A percentile compares a stretch with the other conserved stretches of the same genome.
Conservation (phyloP, 352 stramenopile genomes). For the Saprolegnia parasitica region DNA sequence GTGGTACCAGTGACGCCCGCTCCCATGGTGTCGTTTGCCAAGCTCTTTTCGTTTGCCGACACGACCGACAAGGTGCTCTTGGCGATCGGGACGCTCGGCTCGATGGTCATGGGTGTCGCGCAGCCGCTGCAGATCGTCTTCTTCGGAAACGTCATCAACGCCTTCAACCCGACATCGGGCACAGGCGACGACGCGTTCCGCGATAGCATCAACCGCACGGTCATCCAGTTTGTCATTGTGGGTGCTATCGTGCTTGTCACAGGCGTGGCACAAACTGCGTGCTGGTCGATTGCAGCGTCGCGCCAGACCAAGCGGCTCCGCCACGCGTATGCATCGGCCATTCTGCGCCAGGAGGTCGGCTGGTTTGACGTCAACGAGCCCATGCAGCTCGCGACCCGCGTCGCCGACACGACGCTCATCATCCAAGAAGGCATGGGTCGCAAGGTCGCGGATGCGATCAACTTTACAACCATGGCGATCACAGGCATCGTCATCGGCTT, state of each 20-base stretch:
- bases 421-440: constrained; percentile 64
- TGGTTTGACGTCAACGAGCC: constrained; percentile 70
- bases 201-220: constrained; percentile 35
- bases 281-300: constrained; percentile 55
- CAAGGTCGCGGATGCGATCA: constrained; percentile 45
- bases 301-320: constrained; percentile 57
- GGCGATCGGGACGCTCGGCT: constrained; percentile 41
- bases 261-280: constrained; percentile 43
- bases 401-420: constrained; percentile 37
- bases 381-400: constrained; percentile 38
- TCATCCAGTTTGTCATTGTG: constrained; percentile 37
- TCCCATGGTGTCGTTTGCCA: neutral
- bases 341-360: constrained; percentile 33
- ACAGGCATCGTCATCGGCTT: constrained; percentile 33
- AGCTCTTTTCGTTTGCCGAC: constrained; percentile 45
- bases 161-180: constrained; percentile 41
- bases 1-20: too few species aligned
- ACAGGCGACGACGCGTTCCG: neutral
- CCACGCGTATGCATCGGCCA: constrained; percentile 44
- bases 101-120: constrained; percentile 40
- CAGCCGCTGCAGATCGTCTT: constrained; percentile 69
- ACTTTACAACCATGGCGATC: constrained; percentile 29
- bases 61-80: constrained; percentile 55
- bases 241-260: constrained; percentile 32
- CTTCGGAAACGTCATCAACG: constrained; percentile 63